phyloP scores from a whole-genome alignment of 257 asterid species.

The Leptodermis oblonga region DNA sequence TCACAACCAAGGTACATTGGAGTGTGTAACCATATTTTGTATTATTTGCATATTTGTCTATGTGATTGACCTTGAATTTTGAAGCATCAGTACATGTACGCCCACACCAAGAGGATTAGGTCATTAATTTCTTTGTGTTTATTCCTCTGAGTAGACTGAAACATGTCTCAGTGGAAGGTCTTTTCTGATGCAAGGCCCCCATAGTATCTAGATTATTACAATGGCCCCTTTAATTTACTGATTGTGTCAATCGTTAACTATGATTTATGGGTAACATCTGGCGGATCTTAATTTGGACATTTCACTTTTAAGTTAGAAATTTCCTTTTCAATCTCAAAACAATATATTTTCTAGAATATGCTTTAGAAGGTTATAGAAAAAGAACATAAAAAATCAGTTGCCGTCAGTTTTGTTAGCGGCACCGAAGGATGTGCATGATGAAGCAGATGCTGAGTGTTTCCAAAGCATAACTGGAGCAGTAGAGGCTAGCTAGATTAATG shows the following conservation, averaged over 20 bases:
- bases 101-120: background rate
- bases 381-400: background rate
- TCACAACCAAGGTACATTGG: slow-evolving; percentile 69
- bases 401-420: background rate
- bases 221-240: background rate
- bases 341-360: background rate
- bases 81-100: background rate
- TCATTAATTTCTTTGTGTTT: background rate
- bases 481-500: background rate
- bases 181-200: background rate
- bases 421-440: background rate
- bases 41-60: background rate
- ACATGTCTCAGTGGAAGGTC: background rate
- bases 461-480: background rate
- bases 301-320: background rate
- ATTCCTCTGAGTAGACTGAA: background rate
- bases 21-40: background rate
- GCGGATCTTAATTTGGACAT: background rate
- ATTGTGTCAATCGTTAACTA: background rate
- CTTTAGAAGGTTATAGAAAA: background rate
- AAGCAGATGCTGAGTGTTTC: slow-evolving; percentile 1
- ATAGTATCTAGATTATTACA: background rate
- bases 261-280: background rate
- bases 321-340: background rate
- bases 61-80: slow-evolving; percentile 1